Evolutionary conservation across 1,139 yeast species (phyloP).

Genomic region (Diutina sp.): DNA sequence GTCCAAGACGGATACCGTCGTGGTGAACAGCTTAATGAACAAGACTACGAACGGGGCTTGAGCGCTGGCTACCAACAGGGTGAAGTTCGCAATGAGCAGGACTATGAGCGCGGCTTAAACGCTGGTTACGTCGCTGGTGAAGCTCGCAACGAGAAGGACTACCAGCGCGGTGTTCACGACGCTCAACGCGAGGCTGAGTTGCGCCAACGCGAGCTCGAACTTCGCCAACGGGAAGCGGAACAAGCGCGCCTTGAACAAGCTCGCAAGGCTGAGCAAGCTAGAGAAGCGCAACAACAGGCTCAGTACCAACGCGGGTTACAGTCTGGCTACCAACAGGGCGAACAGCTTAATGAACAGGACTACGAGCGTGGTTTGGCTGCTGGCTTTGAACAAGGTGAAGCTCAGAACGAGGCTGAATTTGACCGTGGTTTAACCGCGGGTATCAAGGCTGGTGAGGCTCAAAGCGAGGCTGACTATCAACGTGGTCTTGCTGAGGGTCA

Average conservation of each 20-base stretch:
- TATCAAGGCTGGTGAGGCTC: background rate
- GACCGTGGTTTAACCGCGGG: background rate
- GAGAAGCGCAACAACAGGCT: background rate
- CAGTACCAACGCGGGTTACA: background rate
- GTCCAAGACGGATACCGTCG: background rate
- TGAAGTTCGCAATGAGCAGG: background rate
- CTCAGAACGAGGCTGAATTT: background rate
- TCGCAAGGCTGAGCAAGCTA: background rate
- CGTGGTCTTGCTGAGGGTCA: background rate
- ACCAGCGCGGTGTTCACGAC: too few relatives aligned
- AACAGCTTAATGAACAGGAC: too few relatives aligned
- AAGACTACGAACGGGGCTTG: background rate
- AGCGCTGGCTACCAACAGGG: background rate
- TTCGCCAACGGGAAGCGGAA: background rate
- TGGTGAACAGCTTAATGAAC: background rate
- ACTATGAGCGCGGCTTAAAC: background rate
- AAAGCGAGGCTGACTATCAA: background rate
- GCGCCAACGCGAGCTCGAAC: too few relatives aligned
- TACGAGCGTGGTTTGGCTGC: too few relatives aligned
- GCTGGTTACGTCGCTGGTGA: background rate
- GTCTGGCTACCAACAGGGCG: background rate
- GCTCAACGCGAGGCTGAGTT: background rate
- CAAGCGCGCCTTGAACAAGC: background rate
- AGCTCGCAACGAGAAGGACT: too few relatives aligned
- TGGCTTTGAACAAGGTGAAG: too few relatives aligned